Base-by-base conservation (phyloP, 192 early-diverging fungal genomes). In the Coemansia sp. region DNA sequence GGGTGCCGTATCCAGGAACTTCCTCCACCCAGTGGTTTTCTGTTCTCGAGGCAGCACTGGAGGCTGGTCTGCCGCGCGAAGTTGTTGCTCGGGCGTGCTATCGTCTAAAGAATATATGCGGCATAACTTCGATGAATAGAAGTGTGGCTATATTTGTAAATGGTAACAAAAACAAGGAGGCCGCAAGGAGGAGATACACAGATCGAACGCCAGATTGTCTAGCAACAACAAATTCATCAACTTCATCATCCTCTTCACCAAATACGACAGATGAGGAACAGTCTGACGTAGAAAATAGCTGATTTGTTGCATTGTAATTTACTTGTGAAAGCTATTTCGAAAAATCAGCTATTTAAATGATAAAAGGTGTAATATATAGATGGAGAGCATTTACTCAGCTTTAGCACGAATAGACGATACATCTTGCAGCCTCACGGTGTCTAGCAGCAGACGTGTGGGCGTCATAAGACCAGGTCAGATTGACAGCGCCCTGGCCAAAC, bases 71-170 rank as follows among this genome's bases (percentile, higher is more conserved):
- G 16, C 79, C 79, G 5, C 64, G 63, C 1, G 63, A 82, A 16
- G 79, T 71, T 16, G 63, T 82, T 43, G 79, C 79, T 5, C 61
- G 75, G n/a, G 42, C 71, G 11, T 82, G 71, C 37, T 56, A 59
- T 40, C 70, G 79, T 18, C 66, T 82, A 6, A 39, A 43, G 13
- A 59, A 54, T 18, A 65, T 82, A 16, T 76, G 76, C 48, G 70
- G 72, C 23, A 58, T 72, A 49, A 12, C 49, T 0, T 40, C 57
- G 39, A 4, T 3, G 38, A 0, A 8, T 3, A 38, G 13, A 41
- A 41, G 16, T 18, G 15, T 9, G 18, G 2, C 0, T 11, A 40
- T 59, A 23, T 4, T 3, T 37, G 16, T 3, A 40, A 4, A 59
- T 41, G 37, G 39, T 23, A 8, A 18, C 11, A 39, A 59, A 59